A percentile compares a stretch with the other conserved stretches of the same genome.
Evolutionary conservation across 2,329 filamentous ascomycete species (phyloP).

Genomic region (Acrodontium crateriforme): DNA sequence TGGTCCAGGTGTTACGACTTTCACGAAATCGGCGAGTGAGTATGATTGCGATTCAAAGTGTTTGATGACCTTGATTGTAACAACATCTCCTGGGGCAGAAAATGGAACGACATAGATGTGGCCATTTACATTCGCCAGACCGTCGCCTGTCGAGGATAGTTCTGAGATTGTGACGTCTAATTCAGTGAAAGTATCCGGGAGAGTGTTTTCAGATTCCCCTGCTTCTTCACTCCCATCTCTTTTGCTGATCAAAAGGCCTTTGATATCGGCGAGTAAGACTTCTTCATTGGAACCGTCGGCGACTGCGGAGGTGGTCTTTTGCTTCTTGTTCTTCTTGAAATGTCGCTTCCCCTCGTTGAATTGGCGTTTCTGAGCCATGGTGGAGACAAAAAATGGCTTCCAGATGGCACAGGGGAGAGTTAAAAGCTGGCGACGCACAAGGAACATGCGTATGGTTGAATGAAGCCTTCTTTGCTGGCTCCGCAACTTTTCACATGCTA

Average conservation of each 20-base stretch:
- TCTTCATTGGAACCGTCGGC: constrained; percentile 36
- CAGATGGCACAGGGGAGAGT: too few relatives aligned
- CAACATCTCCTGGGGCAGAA: constrained; percentile 68
- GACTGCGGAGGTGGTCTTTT: constrained; percentile 27
- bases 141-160: constrained; percentile 85
- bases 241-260: constrained; percentile 26
- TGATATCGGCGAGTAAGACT: constrained; percentile 33
- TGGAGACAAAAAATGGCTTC: constrained; percentile 1
- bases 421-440: too few relatives aligned
- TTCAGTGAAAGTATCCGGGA: constrained; percentile 55
- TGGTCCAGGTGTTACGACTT: constrained; percentile 57
- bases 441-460: too few relatives aligned
- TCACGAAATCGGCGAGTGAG: constrained; percentile 68
- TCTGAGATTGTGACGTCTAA: constrained; percentile 69
- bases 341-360: constrained; percentile 25
- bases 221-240: constrained; percentile 6
- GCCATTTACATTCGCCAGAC: constrained; percentile 57
- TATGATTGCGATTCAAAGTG: constrained; percentile 55
- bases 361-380: constrained; percentile 22
- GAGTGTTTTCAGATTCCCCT: constrained; percentile 9
- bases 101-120: constrained; percentile 82
- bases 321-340: constrained; percentile 34
- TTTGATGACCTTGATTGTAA: constrained; percentile 63
- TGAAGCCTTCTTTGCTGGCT: too few relatives aligned
- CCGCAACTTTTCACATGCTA: too few relatives aligned